A percentile compares a stretch with the other conserved stretches of the same genome.
Conservation (phyloP, 1,139 yeast species). For the Yamadazyma membranifaciens region DNA sequence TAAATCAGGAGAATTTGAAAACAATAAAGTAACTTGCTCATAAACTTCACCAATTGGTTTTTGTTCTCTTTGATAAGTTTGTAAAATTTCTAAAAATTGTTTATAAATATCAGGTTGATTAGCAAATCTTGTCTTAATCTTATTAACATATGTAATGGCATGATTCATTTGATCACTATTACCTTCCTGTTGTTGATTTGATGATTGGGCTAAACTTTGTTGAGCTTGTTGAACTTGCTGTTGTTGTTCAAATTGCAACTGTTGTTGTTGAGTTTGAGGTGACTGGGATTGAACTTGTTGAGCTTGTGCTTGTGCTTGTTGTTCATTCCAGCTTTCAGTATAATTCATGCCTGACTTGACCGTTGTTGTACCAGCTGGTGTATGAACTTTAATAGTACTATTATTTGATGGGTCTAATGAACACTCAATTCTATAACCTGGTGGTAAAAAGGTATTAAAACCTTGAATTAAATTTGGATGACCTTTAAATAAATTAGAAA, state of each 20-base stretch:
- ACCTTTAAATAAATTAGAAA: constrained; percentile 84
- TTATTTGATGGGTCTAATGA: constrained; percentile 88
- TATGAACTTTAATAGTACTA: constrained; percentile 88
- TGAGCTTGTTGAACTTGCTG: constrained; percentile 14
- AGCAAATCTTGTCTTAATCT: constrained; percentile 90
- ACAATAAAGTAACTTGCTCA: constrained; percentile 84
- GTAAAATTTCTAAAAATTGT: constrained; percentile 89
- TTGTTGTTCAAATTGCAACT: constrained; percentile 9
- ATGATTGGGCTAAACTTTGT: not conserved
- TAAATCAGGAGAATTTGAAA: constrained; percentile 91
- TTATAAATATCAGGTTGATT: constrained; percentile 95
- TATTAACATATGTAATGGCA: constrained; percentile 93
- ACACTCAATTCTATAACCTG: constrained; percentile 94
- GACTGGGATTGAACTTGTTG: constrained; percentile 3
- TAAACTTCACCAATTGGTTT: constrained; percentile 94
- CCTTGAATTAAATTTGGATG: constrained; percentile 95
- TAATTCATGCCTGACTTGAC: constrained; percentile 54
- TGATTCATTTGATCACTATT: constrained; percentile 91
- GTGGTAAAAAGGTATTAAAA: constrained; percentile 94
- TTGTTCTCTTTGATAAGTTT: constrained; percentile 94
- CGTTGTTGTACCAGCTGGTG: constrained; percentile 88
- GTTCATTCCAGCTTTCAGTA: constrained; percentile 22
- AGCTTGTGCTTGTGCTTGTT: constrained; percentile 4
- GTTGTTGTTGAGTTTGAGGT: constrained; percentile 10
- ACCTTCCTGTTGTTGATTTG: constrained; percentile 48